Evolutionary conservation across 139 green algal genomes (phyloP), one percentile per base, ranked within the genome.

Genomic region (Chlamydomonas sphaeroides): DNA sequence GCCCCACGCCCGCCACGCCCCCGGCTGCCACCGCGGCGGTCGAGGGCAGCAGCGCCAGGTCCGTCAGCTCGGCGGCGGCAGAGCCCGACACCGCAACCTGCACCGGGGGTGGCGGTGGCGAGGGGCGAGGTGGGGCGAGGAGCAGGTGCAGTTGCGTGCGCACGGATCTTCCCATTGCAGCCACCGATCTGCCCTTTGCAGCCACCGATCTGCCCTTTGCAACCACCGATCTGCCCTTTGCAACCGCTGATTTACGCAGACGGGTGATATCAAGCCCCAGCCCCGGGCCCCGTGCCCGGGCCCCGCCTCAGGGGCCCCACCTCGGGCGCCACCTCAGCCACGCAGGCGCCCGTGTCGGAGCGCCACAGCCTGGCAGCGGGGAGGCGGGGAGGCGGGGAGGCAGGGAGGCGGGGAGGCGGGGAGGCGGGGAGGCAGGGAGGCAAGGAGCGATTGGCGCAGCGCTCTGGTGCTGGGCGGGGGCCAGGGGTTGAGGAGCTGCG

Each of bases 301-400:
- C n/a, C n/a, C n/a, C n/a, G n/a, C n/a, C n/a, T n/a, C n/a, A n/a
- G n/a, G n/a, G n/a, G n/a, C n/a, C n/a, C n/a, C 78, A 84, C 78
- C 66, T 84, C 67, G 35, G 48, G 76, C 49, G 39, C 70, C 74
- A 75, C 74, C 61, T 59, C 57, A 35, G 32, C 56, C 33, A 89
- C 78, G 42, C 91, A 97, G 28, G 41, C 62, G 30, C 83, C 92
- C 0, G 89, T 96, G 85, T 95, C 91, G 21, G 88, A 84, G 21
- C 87, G 73, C 96, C 96, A 98, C 35, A 96, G 45, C 39, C 83
- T 84, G 41, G 17, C 2, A 42, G 36, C 8, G 38, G 38, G 28
- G 65, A 38, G 38, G 45, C 33, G 5, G 35, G 65, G 61, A n/a
- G 61, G 30, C 6, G 61, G 61, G 30, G n/a, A 6, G 61, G n/a